phyloP scores from a whole-genome alignment of 1,284 basidiomycete genomes.

The Marasmius tenuissimus region DNA sequence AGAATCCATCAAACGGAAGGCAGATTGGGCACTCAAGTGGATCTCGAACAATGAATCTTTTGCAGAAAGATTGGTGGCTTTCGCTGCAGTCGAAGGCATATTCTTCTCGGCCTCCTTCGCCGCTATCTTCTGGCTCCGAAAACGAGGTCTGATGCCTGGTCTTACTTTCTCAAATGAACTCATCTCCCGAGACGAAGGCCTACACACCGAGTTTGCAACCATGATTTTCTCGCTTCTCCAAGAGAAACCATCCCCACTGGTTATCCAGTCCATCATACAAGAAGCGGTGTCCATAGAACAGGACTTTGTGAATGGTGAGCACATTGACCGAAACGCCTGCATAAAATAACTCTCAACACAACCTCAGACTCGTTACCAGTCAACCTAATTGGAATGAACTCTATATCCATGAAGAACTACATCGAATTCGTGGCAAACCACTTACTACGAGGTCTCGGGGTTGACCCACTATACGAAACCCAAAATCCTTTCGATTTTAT shows the following conservation, averaged over 20 bases:
- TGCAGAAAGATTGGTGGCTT: constrained; percentile 91
- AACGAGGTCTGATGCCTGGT: constrained; percentile 97
- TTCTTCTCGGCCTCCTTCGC: constrained; percentile 97
- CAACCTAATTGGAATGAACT: constrained; percentile 82
- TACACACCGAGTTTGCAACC: constrained; percentile 99
- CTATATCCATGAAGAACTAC: constrained; percentile 88
- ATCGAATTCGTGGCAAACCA: constrained; percentile 97
- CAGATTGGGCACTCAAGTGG: constrained; percentile 94
- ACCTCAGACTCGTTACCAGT: constrained; percentile 68
- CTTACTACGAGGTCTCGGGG: constrained; percentile 79
- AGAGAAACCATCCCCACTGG: constrained; percentile 78
- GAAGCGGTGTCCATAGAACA: constrained; percentile 88
- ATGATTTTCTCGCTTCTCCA: constrained; percentile 88
- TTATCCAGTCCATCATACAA: constrained; percentile 71
- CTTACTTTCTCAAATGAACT: constrained; percentile 97
- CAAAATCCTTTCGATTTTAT: constrained; percentile 82
- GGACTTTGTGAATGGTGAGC: constrained; percentile 77
- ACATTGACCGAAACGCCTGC: neutral
- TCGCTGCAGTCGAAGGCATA: constrained; percentile 98
- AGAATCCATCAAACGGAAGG: constrained; percentile 90
- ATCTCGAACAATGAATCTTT: constrained; percentile 86
- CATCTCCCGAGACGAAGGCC: constrained; percentile 96
- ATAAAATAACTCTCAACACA: neutral
- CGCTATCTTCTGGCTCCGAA: constrained; percentile 99
- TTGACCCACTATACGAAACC: constrained; percentile 72